Evolutionary conservation across 176 grass and related monocot species (phyloP), one percentile per base, ranked within the genome.

Genomic region (Typha latifolia): DNA sequence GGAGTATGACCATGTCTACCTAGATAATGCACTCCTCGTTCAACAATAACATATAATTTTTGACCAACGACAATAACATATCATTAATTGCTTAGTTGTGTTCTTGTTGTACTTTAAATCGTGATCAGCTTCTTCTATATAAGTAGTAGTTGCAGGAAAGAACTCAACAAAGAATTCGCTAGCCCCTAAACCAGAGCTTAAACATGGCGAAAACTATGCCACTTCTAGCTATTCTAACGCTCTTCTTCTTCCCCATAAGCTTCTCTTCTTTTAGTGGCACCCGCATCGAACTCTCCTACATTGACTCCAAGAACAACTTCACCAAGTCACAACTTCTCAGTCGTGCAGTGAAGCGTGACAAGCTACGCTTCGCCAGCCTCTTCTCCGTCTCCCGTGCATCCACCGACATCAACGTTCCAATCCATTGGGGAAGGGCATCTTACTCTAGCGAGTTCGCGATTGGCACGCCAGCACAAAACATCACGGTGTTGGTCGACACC

Each of bases 401-500:
- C 19, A 37, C 34, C 34, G 19, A 56, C 16, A 15, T 56, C 16
- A 8, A 2, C 1, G 12, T 2, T 9, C 13, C 52, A 1, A 4
- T 56, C 14, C 52, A 56, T 19, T 56, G 1, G 14, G 0, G 16
- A 12, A 14, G 4, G 3, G 62, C 15, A 9, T 15, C 12, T 7
- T 94, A 89, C 79, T 67, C 81, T 9, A 78, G 86, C 32, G 32
- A 59, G 3, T 49, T 86, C 29, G 51, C 51, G 20, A 13, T 95
- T 16, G 90, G 90, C 11, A 82, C 82, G 53, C 82, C 85, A 7
- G 16, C 82, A 12, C 76, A 32, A 1, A 23, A 69, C 21, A 4
- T 82, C 23, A 71, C 84, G 10, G 82, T 72, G 32, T 74, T 81
- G 67, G 74, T 63, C 43, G 83, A 95, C 75, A 95, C 86, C 3